Evolutionary conservation across 352 stramenopile genomes (phyloP).

Genomic region (Phytophthora vignae): DNA sequence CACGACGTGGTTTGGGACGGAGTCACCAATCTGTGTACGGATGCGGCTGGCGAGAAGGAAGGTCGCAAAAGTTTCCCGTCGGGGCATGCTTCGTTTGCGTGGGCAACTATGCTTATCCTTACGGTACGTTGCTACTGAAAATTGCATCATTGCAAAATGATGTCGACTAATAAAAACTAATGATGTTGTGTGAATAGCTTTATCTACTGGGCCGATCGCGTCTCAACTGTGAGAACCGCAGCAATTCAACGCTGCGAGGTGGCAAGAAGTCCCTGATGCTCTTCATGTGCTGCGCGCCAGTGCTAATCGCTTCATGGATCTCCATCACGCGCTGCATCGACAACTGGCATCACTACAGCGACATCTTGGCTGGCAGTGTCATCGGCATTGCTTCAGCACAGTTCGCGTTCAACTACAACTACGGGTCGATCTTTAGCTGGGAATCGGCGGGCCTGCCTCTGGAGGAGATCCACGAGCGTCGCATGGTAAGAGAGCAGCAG

Average conservation of each 20-base stretch:
- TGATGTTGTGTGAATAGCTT: constrained; percentile 34
- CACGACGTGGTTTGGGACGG: constrained; percentile 77
- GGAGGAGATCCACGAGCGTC: constrained; percentile 57
- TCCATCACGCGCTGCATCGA: constrained; percentile 78
- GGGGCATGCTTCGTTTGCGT: constrained; percentile 79
- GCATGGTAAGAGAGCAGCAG: constrained; percentile 48
- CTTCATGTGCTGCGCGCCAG: constrained; percentile 71
- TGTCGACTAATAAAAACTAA: neutral
- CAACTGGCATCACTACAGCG: constrained; percentile 89
- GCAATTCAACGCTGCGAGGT: constrained; percentile 55
- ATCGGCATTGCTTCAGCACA: constrained; percentile 55
- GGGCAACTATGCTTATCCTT: constrained; percentile 79
- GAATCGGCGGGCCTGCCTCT: constrained; percentile 63
- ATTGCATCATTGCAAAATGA: neutral
- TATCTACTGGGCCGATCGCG: constrained; percentile 79
- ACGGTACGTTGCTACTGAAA: constrained; percentile 43
- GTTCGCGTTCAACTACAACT: constrained; percentile 76
- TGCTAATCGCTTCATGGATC: constrained; percentile 73
- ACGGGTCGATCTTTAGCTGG: constrained; percentile 71
- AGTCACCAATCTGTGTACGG: constrained; percentile 75
- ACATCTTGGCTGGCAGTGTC: constrained; percentile 72
- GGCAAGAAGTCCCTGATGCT: constrained; percentile 70
- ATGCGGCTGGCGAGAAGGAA: constrained; percentile 69
- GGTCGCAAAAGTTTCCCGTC: constrained; percentile 84
- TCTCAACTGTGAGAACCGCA: constrained; percentile 69